A percentile compares a stretch with the other conserved stretches of the same genome.
Conservation (phyloP, 176 grass and related monocot species). For the Eragrostis curvula region DNA sequence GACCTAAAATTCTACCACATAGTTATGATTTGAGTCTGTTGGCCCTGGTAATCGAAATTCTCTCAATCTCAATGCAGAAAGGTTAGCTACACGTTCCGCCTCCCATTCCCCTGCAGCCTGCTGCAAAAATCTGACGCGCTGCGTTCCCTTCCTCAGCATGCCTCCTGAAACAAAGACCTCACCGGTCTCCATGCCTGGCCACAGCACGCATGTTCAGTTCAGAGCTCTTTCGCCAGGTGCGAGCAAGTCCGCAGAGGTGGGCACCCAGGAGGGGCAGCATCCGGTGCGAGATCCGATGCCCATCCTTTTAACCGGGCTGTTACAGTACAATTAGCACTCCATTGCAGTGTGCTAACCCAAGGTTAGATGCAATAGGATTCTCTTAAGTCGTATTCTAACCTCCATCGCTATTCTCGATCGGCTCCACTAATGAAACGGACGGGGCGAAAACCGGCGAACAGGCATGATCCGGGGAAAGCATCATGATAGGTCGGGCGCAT, state of each 20-base stretch:
- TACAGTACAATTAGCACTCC: background rate
- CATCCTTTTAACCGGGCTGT: background rate
- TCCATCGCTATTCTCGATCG: background rate
- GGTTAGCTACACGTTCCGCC: background rate
- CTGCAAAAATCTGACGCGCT: background rate
- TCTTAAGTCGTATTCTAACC: conserved; percentile 2
- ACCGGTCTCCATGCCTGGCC: background rate
- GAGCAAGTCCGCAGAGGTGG: background rate
- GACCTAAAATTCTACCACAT: too few relatives aligned
- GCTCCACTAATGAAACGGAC: conserved; percentile 18
- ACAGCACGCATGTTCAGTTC: conserved; percentile 2
- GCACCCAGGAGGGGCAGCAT: background rate
- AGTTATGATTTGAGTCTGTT: too few relatives aligned
- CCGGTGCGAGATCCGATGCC: conserved; percentile 31
- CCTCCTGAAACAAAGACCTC: background rate
- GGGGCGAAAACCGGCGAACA: too few relatives aligned
- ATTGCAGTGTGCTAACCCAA: conserved; percentile 19
- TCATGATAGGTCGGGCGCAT: conserved; percentile 37
- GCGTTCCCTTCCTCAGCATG: background rate
- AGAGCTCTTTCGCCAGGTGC: conserved; percentile 3
- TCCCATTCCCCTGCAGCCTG: too few relatives aligned
- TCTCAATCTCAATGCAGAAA: too few relatives aligned
- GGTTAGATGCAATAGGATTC: conserved; percentile 16
- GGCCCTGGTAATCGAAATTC: too few relatives aligned
- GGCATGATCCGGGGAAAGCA: conserved; percentile 18